phyloP scores from a whole-genome alignment of 805 yeast species.

The Alloascoidea hylecoeti region DNA sequence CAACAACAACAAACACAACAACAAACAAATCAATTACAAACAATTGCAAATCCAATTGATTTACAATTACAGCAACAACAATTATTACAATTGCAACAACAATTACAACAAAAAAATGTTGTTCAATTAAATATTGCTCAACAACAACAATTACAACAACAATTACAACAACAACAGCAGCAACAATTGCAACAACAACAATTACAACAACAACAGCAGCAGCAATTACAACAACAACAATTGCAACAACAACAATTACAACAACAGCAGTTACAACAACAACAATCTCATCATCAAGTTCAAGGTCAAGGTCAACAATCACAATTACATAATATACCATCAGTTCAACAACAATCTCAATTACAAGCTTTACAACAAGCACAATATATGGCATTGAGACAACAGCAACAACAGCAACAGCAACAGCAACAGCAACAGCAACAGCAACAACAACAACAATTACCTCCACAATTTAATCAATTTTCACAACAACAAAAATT shows the following conservation, averaged over 20 bases:
- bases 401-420: constrained; percentile 22
- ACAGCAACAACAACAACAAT: constrained; percentile 16
- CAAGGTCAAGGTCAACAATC: constrained; percentile 5
- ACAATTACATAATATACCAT: constrained; percentile 3
- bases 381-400: constrained; percentile 15
- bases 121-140: constrained; percentile 17
- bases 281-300: constrained; percentile 12
- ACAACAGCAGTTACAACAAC: constrained; percentile 14
- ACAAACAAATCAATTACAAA: too few relatives aligned
- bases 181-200: constrained; percentile 22
- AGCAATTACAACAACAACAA: constrained; percentile 16
- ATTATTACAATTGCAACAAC: constrained; percentile 14
- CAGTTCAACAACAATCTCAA: constrained; percentile 16
- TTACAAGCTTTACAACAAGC: constrained; percentile 12
- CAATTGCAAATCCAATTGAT: too few relatives aligned
- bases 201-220: constrained; percentile 16
- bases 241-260: constrained; percentile 6
- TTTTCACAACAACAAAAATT: constrained; percentile 6
- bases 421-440: constrained; percentile 17
- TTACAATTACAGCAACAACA: constrained; percentile 17
- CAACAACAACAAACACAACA: background rate
- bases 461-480: constrained; percentile 5
- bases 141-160: constrained; percentile 12
- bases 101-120: constrained; percentile 10
- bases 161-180: constrained; percentile 14